Evolutionary conservation across 139 green algal genomes (phyloP), one percentile per base, ranked within the genome.

Genomic region (Ettlia oleoabundans): DNA sequence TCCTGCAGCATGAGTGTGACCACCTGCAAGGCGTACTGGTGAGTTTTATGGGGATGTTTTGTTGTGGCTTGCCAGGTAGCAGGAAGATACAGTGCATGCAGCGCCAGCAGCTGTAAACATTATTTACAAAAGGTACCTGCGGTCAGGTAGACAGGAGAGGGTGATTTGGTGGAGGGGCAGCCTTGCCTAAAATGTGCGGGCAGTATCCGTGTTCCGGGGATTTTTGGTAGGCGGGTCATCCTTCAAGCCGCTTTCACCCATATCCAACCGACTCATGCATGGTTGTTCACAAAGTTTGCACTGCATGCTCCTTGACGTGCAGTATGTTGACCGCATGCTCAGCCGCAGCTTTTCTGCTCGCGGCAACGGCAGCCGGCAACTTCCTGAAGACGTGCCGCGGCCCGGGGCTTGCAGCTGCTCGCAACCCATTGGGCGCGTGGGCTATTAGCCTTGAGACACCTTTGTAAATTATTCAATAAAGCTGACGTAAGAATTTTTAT

Each of bases 1-100:
- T 85, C 70, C 71, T 85, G 71, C 81, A 85, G 61, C 81, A 85
- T 35, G 81, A 85, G 71, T 40, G 42, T 7, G 81, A 85, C 37
- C 81, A 85, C 62, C 62, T 81, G 33, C 26, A 58, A 8, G 67
- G 67, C 67, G 26, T 22, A 24, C 67, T 61, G 62, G 9, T 6
- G 62, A 13, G 30, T 30, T 21, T n/a, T 15, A 41, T 19, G 42
- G 22, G 75, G 22, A 40, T 21, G 73, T n/a, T 47, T 26, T 65
- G 70, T 9, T 30, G 76, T 33, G 76, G 66, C 66, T n/a, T 43
- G 66, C 19, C 10, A 22, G 66, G 15, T 43, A 28, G n/a, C 66
- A 74, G 28, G 26, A 9, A 53, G 19, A 10, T 13, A n/a, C 33
- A 13, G 18, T 24, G 33, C 22, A 26, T n/a, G 19, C n/a, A n/a